Conservation (phyloP, 1,284 basidiomycete genomes). For the Ceraceosorus guamensis region DNA sequence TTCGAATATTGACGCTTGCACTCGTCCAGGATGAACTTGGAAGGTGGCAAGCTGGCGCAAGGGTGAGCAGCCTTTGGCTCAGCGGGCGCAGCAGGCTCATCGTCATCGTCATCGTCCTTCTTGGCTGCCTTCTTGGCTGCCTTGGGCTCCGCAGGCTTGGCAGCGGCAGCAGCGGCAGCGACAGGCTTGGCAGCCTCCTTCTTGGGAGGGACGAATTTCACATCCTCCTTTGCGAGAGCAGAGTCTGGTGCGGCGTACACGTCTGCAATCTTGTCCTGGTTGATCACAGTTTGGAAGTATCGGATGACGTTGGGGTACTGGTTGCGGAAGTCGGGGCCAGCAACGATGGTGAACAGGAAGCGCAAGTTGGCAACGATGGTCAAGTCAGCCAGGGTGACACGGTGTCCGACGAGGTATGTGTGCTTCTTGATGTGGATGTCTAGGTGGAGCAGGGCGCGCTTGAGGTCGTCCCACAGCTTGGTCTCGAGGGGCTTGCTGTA, state of each 20-base stretch:
- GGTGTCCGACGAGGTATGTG: conserved; percentile 88
- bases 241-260: conserved; percentile 52
- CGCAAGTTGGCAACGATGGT: conserved; percentile 55
- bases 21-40: conserved; percentile 87
- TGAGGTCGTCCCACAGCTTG: conserved; percentile 52
- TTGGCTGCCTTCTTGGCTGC: conserved; percentile 47
- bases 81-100: conserved; percentile 54
- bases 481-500: conserved; percentile 55
- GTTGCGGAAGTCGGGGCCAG: conserved; percentile 36
- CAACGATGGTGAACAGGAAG: conserved; percentile 17
- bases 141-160: conserved; percentile 9
- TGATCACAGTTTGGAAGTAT: conserved; percentile 62
- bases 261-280: conserved; percentile 56
- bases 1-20: conserved; percentile 98
- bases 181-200: conserved; percentile 51
- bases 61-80: conserved; percentile 82
- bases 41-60: conserved; percentile 83
- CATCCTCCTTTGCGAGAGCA: conserved; percentile 64
- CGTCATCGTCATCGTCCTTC: conserved; percentile 62
- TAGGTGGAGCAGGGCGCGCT: conserved; percentile 60
- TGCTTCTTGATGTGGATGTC: conserved; percentile 67
- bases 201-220: conserved; percentile 66
- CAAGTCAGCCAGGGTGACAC: conserved; percentile 88
- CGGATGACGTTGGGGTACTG: conserved; percentile 67
- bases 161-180: conserved; percentile 56